phyloP scores from a whole-genome alignment of 495 filamentous ascomycete species.

The Xanthoparmelia taractica region DNA sequence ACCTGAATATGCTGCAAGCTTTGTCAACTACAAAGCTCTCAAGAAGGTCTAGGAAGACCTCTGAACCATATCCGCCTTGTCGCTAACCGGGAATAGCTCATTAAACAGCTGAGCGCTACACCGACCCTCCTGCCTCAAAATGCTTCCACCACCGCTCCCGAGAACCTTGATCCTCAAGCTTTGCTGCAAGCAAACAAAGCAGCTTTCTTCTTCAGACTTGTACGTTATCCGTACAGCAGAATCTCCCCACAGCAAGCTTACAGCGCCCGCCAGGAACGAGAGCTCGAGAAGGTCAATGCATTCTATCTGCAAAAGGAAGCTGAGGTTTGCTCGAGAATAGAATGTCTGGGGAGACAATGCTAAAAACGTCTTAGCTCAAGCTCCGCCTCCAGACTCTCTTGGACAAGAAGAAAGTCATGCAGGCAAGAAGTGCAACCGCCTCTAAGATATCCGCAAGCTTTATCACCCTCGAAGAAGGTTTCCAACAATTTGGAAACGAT shows the following conservation, averaged over 20 bases:
- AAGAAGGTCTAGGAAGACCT: constrained; percentile 64
- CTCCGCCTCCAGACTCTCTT: constrained; percentile 81
- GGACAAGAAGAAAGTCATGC: constrained; percentile 86
- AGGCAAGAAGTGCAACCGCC: constrained; percentile 61
- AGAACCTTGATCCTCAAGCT: constrained; percentile 65
- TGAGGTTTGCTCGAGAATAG: constrained; percentile 54
- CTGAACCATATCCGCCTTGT: neutral
- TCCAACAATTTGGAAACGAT: constrained; percentile 93
- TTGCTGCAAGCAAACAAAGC: constrained; percentile 96
- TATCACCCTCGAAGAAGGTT: constrained; percentile 87
- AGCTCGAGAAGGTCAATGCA: constrained; percentile 95
- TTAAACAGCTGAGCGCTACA: constrained; percentile 92
- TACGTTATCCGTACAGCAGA: constrained; percentile 36
- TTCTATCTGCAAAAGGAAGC: constrained; percentile 98
- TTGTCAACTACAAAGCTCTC: constrained; percentile 97
- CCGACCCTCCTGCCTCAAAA: constrained; percentile 71
- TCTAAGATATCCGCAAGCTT: constrained; percentile 87
- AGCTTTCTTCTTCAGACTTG: constrained; percentile 96
- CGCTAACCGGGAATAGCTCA: constrained; percentile 57
- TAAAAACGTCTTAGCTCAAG: constrained; percentile 57
- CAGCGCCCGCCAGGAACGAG: constrained; percentile 61
- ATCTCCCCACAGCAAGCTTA: constrained; percentile 1
- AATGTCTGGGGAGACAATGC: constrained; percentile 2
- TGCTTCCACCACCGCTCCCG: constrained; percentile 44
- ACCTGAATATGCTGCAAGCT: constrained; percentile 96